Base-by-base conservation (phyloP, 202 grass and related monocot species). In the Saccharum hybrid region DNA sequence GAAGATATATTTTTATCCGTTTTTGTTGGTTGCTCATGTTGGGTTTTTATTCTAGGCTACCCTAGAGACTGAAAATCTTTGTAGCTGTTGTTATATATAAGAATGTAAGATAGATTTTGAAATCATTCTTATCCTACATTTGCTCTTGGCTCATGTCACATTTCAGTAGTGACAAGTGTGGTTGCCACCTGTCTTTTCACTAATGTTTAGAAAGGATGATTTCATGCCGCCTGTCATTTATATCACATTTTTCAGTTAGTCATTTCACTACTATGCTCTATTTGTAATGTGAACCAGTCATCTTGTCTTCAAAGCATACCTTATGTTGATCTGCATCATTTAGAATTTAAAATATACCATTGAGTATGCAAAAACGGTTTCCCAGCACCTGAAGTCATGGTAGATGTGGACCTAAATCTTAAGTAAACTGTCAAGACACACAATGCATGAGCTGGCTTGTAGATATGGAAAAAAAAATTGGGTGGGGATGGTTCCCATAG, bases 221-320 rank as follows among this genome's bases (percentile, higher is more conserved):
- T 39, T 39, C 38, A 39, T 39, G 38, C 38, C 38, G 38, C 7
- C 38, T 39, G 7, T 39, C 38, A 39, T 39, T 39, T 0, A 39
- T 39, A 39, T 39, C 38, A 39, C 38, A 10, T 10, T 41, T 41
- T 41, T 41, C 39, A 41, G 9, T 41, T 41, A 41, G 39, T 41
- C 39, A 41, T 28, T 28, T 28, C 8, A 41, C 3, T 21, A 4
- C 9, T 69, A 6, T 76, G 46, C 26, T 43, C 23, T 12, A 31
- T 77, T 45, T 84, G 48, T 45, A 84, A 22, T 15, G 23, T 21
- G 63, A 84, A 54, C 67, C 38, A 39, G 38, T 38, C 43, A 28
- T 33, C 31, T 33, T 33, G 31, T 33, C 31, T 33, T 33, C 31
- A 33, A 33, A 63, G 26, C 39, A 30, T 34, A 40, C 16, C 48